These are phyloP conservation scores for Tylopilus sp. DNA, from an alignment of 1,284 basidiomycete genomes.

Conservation along the genomic window DNA sequence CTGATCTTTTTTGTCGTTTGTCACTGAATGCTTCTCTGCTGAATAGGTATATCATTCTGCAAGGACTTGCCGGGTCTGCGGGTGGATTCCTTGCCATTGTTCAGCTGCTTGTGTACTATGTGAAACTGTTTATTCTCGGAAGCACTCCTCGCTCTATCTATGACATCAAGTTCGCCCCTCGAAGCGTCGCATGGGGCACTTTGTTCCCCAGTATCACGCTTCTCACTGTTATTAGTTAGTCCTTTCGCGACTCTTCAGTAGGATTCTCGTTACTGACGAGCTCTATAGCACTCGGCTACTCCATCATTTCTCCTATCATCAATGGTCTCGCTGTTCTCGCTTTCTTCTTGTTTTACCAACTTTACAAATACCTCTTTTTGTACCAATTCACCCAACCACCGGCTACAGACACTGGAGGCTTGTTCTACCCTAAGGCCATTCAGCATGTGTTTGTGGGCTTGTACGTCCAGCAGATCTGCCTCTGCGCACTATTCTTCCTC, in stretches of 20 bases:
- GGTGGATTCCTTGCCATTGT: conserved; percentile 80
- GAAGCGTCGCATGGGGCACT: conserved; percentile 80
- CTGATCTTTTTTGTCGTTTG: background rate
- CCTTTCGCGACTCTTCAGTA: background rate
- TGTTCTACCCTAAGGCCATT: conserved; percentile 95
- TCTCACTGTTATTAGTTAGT: conserved; percentile 74
- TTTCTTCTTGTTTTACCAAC: conserved; percentile 81
- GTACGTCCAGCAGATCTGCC: conserved; percentile 78
- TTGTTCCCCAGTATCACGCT: conserved; percentile 77
- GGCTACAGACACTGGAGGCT: conserved; percentile 81
- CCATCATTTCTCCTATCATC: conserved; percentile 90
- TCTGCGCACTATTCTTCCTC: conserved; percentile 87
- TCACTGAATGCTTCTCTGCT: background rate
- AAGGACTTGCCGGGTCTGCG: conserved; percentile 73
- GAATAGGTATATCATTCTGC: conserved; percentile 58
- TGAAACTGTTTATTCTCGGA: conserved; percentile 80
- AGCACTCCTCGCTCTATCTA: conserved; percentile 88
- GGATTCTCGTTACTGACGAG: conserved; percentile 10
- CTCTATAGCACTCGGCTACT: conserved; percentile 66
- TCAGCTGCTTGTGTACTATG: conserved; percentile 76
- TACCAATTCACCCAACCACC: conserved; percentile 77
- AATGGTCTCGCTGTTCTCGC: conserved; percentile 84
- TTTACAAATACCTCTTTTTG: conserved; percentile 89
- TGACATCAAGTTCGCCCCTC: conserved; percentile 68
- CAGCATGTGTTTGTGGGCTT: conserved; percentile 91